These are phyloP conservation scores for Pythium apleroticum DNA, from an alignment of 352 stramenopile genomes.

Conservation along the genomic window DNA sequence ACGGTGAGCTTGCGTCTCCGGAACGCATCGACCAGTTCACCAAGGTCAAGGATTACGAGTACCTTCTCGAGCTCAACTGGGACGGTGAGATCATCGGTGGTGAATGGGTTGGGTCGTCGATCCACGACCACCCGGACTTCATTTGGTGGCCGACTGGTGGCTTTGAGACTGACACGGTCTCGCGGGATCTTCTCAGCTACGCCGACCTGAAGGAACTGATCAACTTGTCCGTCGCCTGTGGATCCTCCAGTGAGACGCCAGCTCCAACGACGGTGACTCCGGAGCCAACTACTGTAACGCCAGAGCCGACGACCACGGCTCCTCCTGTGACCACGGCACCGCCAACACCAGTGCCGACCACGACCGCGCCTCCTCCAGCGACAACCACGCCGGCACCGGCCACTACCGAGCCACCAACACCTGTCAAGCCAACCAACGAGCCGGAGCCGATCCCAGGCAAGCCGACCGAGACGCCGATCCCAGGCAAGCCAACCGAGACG, in stretches of 20 bases:
- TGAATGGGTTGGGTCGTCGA: slow-evolving; percentile 60
- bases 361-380: background rate
- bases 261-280: slow-evolving; percentile 6
- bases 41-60: slow-evolving; percentile 61
- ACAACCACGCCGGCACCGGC: background rate
- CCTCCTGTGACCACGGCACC: background rate
- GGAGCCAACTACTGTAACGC: background rate
- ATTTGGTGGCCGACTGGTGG: slow-evolving; percentile 48
- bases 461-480: background rate
- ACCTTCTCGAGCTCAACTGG: slow-evolving; percentile 61
- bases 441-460: background rate
- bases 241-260: background rate
- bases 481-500: background rate
- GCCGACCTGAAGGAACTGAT: slow-evolving; percentile 15
- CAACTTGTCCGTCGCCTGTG: slow-evolving; percentile 5
- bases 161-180: slow-evolving; percentile 3
- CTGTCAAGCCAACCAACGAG: too few species aligned
- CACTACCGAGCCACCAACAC: background rate
- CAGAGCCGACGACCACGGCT: background rate
- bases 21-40: slow-evolving; percentile 50
- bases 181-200: slow-evolving; percentile 9
- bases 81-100: slow-evolving; percentile 62
- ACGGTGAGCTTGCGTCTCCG: slow-evolving; percentile 48
- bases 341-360: background rate
- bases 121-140: slow-evolving; percentile 65